phyloP scores from a whole-genome alignment of 106 monocot genomes.

The Ottelia alismoides region DNA sequence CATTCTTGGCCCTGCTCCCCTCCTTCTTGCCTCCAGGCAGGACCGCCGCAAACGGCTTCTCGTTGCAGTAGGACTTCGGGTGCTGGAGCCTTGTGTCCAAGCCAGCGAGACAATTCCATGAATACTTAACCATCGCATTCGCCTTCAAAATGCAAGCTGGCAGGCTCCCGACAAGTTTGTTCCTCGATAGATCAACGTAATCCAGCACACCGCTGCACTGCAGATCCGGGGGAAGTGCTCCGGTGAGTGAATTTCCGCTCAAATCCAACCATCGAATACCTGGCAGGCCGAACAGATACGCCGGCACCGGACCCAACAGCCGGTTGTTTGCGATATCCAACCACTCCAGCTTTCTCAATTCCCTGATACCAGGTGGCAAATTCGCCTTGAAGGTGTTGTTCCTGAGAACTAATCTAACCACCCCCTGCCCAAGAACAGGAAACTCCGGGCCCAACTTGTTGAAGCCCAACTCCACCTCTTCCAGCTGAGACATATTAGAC shows the following conservation, averaged over 20 bases:
- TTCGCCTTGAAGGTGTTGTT: constrained; percentile 27
- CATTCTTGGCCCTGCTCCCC: constrained; percentile 24
- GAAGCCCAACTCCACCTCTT: constrained; percentile 33
- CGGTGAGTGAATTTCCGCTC: constrained; percentile 38
- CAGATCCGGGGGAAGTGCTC: constrained; percentile 27
- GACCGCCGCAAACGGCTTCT: constrained; percentile 56
- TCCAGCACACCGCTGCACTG: constrained; percentile 25
- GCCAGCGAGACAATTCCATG: constrained; percentile 56
- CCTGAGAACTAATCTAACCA: constrained; percentile 20
- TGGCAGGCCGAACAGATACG: constrained; percentile 44
- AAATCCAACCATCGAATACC: constrained; percentile 40
- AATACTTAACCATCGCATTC: constrained; percentile 23
- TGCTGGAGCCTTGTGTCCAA: constrained; percentile 34
- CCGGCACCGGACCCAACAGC: constrained; percentile 39
- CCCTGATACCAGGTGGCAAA: constrained; percentile 15
- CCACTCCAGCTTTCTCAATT: constrained; percentile 26
- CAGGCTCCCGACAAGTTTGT: constrained; percentile 45
- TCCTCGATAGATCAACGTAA: constrained; percentile 53
- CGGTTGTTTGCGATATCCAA: constrained; percentile 51
- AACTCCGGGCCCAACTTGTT: constrained; percentile 45
- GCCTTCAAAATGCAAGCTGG: constrained; percentile 44
- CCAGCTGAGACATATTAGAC: constrained; percentile 23
- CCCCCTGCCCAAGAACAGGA: constrained; percentile 16
- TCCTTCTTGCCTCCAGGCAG: constrained; percentile 14
- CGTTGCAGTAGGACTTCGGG: constrained; percentile 38